Conservation (phyloP, 2,329 filamentous ascomycete genomes). For the Phoma herbarum region DNA sequence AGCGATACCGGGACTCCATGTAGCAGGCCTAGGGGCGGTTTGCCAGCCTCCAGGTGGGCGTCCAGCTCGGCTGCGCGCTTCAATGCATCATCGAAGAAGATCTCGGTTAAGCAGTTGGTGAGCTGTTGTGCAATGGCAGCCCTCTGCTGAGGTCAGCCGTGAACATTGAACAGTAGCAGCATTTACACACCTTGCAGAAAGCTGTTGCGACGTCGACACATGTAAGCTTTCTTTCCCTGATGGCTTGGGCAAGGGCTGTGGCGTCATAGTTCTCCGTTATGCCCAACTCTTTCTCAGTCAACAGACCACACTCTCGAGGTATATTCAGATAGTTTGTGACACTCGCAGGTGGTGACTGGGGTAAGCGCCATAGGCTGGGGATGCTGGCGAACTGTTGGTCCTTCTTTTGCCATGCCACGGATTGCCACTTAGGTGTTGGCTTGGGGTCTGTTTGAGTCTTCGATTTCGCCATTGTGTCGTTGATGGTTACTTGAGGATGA, state of each 20-base stretch:
- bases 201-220: constrained; percentile 52
- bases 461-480: constrained; percentile 26
- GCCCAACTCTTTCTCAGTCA: constrained; percentile 60
- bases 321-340: constrained; percentile 54
- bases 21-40: constrained; percentile 55
- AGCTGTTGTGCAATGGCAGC: constrained; percentile 59
- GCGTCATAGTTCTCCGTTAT: constrained; percentile 66
- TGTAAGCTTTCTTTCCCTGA: constrained; percentile 47
- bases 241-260: constrained; percentile 48
- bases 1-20: constrained; percentile 59
- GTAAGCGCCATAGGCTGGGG: constrained; percentile 56
- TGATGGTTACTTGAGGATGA: not conserved
- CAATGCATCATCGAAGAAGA: constrained; percentile 50
- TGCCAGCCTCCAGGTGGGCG: constrained; percentile 50
- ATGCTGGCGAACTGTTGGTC: constrained; percentile 54
- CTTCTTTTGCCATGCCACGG: constrained; percentile 55
- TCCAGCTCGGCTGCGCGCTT: constrained; percentile 51
- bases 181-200: constrained; percentile 53
- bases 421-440: constrained; percentile 48
- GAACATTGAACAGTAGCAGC: not conserved
- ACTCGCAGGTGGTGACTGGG: constrained; percentile 28
- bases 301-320: constrained; percentile 62
- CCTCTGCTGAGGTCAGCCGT: constrained; percentile 38
- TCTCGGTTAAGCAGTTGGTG: constrained; percentile 54
- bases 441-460: constrained; percentile 17